A percentile compares a stretch with the other conserved stretches of the same genome.
These are phyloP conservation scores for Vitis hybrid DNA, from an alignment of 177 flowering plant genomes.

Conservation along the genomic window DNA sequence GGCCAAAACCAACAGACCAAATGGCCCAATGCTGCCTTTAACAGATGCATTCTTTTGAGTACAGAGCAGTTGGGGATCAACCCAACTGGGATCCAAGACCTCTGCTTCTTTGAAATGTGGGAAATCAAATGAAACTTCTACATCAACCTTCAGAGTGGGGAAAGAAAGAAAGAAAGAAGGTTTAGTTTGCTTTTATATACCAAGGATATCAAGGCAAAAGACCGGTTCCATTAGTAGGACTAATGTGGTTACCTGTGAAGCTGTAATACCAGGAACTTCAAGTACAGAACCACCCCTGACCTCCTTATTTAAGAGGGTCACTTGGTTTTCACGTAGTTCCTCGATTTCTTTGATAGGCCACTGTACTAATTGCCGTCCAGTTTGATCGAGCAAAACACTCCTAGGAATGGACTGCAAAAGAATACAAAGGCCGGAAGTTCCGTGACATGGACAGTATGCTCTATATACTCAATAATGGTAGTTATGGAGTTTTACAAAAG, in stretches of 20 bases:
- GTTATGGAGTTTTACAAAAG: no score
- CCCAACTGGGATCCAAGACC: conserved; percentile 27
- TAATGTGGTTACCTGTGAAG: conserved; percentile 24
- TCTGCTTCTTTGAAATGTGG: conserved; percentile 33
- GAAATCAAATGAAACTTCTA: conserved; percentile 40
- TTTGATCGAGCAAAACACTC: conserved; percentile 8
- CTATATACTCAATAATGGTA: no score
- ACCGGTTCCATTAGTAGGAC: no score
- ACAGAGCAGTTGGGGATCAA: conserved; percentile 44
- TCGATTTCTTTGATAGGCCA: conserved; percentile 40
- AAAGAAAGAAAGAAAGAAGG: no score
- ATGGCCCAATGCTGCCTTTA: conserved; percentile 44
- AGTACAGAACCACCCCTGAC: conserved; percentile 19
- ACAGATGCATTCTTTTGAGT: conserved; percentile 33
- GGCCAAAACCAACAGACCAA: conserved; percentile 52
- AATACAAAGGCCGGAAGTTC: background rate
- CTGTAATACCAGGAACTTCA: conserved; percentile 27
- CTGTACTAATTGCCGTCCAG: conserved; percentile 32
- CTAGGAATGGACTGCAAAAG: conserved; percentile 14
- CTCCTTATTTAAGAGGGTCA: background rate
- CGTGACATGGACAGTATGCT: no score
- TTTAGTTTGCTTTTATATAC: no score
- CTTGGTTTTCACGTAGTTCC: conserved; percentile 11
- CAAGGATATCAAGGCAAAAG: background rate
- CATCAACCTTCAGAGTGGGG: conserved; percentile 35